Evolutionary conservation across 1,139 yeast genomes (phyloP).

Genomic region (Pichia sp.): DNA sequence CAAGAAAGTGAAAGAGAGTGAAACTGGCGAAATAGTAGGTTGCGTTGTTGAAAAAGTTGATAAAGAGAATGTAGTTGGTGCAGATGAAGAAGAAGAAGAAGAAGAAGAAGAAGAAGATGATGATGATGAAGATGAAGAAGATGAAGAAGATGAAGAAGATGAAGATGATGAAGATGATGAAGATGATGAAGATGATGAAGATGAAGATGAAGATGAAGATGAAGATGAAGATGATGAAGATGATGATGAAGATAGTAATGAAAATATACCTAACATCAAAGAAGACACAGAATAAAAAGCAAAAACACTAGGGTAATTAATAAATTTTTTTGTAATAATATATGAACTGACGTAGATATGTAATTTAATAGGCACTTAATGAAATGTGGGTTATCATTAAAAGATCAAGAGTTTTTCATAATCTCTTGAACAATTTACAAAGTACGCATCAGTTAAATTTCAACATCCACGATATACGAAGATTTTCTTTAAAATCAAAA

Average conservation of each 20-base stretch:
- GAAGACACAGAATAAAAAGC: not conserved
- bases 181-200: constrained; percentile 2
- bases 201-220: not conserved
- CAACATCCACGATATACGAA: no score
- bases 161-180: constrained; percentile 9
- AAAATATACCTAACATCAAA: not conserved
- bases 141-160: constrained; percentile 6
- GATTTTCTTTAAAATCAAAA: not conserved
- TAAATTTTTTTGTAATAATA: not conserved
- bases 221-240: not conserved
- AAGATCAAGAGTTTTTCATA: no score
- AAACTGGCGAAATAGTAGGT: constrained; percentile 4
- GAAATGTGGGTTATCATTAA: no score
- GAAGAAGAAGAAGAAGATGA: constrained; percentile 7
- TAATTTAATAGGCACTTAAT: not conserved
- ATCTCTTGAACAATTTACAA: no score
- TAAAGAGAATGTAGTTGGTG: constrained; percentile 6
- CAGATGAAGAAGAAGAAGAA: constrained; percentile 4
- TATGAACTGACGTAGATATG: not conserved
- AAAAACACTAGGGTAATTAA: not conserved
- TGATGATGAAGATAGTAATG: not conserved
- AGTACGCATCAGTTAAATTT: no score
- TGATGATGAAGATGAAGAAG: constrained; percentile 7
- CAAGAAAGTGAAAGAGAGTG: constrained; percentile 20
- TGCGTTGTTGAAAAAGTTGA: constrained; percentile 3